These are phyloP conservation scores for Hermanozyma aechmeae DNA, from an alignment of 805 yeast species.

Conservation along the genomic window DNA sequence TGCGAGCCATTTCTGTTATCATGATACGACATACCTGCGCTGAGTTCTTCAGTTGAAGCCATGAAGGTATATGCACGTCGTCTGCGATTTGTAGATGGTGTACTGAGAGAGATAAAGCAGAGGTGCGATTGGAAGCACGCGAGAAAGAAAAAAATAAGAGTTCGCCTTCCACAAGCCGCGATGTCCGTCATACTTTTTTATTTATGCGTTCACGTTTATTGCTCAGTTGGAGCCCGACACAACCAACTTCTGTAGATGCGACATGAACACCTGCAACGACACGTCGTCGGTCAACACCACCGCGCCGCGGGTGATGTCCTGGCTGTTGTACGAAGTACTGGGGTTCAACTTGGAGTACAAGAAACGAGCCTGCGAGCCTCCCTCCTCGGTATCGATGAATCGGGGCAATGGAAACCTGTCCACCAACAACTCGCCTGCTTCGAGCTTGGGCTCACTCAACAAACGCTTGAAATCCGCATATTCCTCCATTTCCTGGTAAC, in stretches of 20 bases:
- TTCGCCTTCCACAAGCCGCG: no score
- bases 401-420: constrained; percentile 98
- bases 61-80: no score
- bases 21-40: constrained; percentile 1
- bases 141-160: no score
- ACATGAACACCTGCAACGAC: constrained; percentile 88
- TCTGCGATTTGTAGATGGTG: no score
- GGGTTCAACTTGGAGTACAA: constrained; percentile 92
- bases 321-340: constrained; percentile 68
- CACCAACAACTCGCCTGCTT: constrained; percentile 82
- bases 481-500: constrained; percentile 86
- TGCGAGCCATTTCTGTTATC: neutral
- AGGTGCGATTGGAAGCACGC: no score
- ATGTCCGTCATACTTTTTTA: neutral
- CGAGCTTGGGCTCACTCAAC: constrained; percentile 81
- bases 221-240: constrained; percentile 40
- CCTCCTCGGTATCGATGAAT: constrained; percentile 94
- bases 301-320: constrained; percentile 47
- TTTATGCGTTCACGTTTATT: neutral
- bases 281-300: constrained; percentile 96
- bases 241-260: constrained; percentile 85
- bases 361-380: constrained; percentile 98
- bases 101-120: no score
- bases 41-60: constrained; percentile 1
- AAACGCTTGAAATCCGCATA: constrained; percentile 81